phyloP scores from a whole-genome alignment of 257 asterid species.

The Penstemon davidsonii region DNA sequence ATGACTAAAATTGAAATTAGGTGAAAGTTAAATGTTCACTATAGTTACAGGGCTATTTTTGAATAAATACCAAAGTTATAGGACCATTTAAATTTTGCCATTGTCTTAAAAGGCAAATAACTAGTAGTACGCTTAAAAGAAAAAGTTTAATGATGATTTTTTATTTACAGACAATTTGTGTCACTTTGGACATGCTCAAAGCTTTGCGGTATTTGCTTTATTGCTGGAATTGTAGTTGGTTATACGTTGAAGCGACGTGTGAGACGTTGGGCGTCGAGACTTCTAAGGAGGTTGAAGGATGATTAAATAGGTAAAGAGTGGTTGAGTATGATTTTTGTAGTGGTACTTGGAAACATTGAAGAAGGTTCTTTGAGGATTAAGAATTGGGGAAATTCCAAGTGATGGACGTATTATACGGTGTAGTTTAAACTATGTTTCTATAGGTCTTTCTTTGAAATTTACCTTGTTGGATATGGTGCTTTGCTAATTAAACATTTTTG shows the following conservation, averaged over 20 bases:
- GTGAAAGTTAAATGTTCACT: too few species aligned
- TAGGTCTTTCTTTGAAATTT: background rate
- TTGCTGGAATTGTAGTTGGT: slow-evolving; percentile 77
- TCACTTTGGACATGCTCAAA: slow-evolving; percentile 77
- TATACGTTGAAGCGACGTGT: slow-evolving; percentile 80
- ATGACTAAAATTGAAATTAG: too few species aligned
- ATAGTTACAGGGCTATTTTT: too few species aligned
- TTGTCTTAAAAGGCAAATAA: too few species aligned
- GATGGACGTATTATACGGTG: background rate
- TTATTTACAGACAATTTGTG: slow-evolving; percentile 52
- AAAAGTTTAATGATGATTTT: slow-evolving; percentile 16
- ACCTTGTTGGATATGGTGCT: slow-evolving; percentile 9
- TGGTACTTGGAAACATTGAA: slow-evolving; percentile 15
- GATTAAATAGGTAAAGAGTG: slow-evolving; percentile 35
- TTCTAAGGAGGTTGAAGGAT: slow-evolving; percentile 61
- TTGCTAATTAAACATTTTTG: background rate
- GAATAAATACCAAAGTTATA: too few species aligned
- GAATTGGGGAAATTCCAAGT: background rate
- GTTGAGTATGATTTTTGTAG: background rate
- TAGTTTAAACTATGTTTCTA: too few species aligned
- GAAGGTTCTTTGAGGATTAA: slow-evolving; percentile 7
- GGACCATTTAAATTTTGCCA: too few species aligned
- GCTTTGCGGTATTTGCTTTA: slow-evolving; percentile 70
- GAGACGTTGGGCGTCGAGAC: slow-evolving; percentile 67
- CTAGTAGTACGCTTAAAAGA: too few species aligned